Percentiles rank a stretch among this genome's conserved stretches.
Evolutionary conservation across 352 stramenopile genomes (phyloP).

Genomic region (Phytophthora cryptogea): DNA sequence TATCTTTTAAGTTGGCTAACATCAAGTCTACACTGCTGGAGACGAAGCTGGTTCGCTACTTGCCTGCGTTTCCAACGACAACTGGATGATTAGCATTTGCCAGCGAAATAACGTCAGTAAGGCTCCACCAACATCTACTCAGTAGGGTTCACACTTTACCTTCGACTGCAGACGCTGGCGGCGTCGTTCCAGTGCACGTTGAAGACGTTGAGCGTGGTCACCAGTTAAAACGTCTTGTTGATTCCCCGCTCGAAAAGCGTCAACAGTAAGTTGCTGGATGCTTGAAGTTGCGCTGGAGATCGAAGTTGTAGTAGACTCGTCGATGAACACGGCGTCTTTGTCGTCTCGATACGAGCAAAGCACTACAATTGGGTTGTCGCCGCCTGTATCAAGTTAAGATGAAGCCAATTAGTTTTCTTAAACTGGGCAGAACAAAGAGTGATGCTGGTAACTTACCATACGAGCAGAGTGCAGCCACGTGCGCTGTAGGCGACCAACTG

Average conservation of each 20-base stretch:
- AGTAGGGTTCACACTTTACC: constrained; percentile 26
- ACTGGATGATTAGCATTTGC: constrained; percentile 2
- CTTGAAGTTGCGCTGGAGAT: constrained; percentile 7
- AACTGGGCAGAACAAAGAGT: background rate
- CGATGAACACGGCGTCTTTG: constrained; percentile 32
- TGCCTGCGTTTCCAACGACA: constrained; percentile 21
- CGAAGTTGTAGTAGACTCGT: constrained; percentile 12
- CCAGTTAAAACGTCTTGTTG: constrained; percentile 11
- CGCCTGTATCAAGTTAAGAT: constrained; percentile 30
- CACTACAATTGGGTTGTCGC: constrained; percentile 63
- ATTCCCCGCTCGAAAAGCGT: constrained; percentile 8
- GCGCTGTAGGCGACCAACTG: constrained; percentile 59
- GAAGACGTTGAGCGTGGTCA: constrained; percentile 40
- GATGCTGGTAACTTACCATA: constrained; percentile 41
- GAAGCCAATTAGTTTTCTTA: background rate
- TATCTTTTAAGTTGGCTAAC: background rate
- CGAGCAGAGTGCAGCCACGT: constrained; percentile 67
- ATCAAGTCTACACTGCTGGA: constrained; percentile 8
- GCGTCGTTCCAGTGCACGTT: constrained; percentile 52
- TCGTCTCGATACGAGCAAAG: constrained; percentile 56
- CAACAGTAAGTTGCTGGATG: constrained; percentile 17
- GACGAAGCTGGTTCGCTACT: constrained; percentile 13
- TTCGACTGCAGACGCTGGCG: constrained; percentile 51
- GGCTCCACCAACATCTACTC: too few species aligned
- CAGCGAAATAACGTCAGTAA: background rate